phyloP scores from a whole-genome alignment of 176 grass and related monocot genomes.

The Otatea glauca region DNA sequence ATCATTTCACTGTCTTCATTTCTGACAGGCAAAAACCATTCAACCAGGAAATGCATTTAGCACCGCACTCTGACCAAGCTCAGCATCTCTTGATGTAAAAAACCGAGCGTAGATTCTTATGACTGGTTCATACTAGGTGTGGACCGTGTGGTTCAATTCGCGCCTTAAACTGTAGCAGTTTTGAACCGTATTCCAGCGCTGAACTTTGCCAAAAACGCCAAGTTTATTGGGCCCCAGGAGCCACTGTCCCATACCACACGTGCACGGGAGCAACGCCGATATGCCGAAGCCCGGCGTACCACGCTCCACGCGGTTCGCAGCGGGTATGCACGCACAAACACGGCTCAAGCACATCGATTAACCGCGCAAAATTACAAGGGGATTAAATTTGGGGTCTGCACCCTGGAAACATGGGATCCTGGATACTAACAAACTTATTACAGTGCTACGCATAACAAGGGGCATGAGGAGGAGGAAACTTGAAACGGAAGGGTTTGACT shows the following conservation, averaged over 20 bases:
- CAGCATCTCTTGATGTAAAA: background rate
- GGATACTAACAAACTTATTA: conserved; percentile 62
- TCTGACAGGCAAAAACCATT: background rate
- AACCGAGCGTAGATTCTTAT: too few species aligned
- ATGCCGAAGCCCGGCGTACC: conserved; percentile 25
- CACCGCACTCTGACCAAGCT: background rate
- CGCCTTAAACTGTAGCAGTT: background rate
- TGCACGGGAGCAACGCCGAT: conserved; percentile 44
- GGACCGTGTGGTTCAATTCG: too few species aligned
- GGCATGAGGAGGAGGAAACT: conserved; percentile 64
- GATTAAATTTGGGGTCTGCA: conserved; percentile 64
- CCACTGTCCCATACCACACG: conserved; percentile 54
- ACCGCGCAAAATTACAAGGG: conserved; percentile 41
- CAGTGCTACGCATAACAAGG: conserved; percentile 44
- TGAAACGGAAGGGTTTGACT: conserved; percentile 89
- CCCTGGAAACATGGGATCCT: conserved; percentile 78
- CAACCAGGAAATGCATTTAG: background rate
- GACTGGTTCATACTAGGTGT: too few species aligned
- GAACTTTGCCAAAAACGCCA: conserved; percentile 35
- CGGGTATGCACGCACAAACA: conserved; percentile 49
- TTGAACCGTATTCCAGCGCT: conserved; percentile 17
- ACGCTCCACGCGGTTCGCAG: conserved; percentile 44
- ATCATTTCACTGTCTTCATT: background rate
- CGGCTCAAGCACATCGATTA: conserved; percentile 46
- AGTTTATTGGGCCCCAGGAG: conserved; percentile 39